A percentile compares a stretch with the other conserved stretches of the same genome.
phyloP scores from a whole-genome alignment of 2,329 filamentous ascomycete genomes.

The Phyllosticta citriasiana region DNA sequence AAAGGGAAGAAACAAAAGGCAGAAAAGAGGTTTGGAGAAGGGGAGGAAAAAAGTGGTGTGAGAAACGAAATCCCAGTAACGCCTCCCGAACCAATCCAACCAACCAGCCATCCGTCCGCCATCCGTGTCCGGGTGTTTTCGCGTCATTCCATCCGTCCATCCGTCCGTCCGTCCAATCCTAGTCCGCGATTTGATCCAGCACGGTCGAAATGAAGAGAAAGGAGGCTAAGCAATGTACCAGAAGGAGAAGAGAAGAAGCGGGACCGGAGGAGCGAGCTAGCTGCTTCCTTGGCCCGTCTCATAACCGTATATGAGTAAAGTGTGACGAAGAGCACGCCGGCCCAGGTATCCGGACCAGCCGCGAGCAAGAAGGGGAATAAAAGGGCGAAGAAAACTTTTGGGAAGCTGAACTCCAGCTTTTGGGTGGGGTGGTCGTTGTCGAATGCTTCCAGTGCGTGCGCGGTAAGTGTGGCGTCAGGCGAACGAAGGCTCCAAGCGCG shows the following conservation, averaged over 20 bases:
- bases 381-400: neutral
- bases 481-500: neutral
- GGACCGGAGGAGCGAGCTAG: neutral
- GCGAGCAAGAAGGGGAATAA: neutral
- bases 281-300: neutral
- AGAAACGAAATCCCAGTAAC: neutral
- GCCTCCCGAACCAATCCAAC: neutral
- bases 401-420: neutral
- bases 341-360: neutral
- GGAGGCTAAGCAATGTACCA: neutral
- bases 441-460: neutral
- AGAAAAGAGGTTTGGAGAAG: neutral
- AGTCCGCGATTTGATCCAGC: neutral
- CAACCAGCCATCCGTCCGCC: neutral
- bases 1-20: neutral
- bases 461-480: neutral
- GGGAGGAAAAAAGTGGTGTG: neutral
- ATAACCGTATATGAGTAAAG: neutral
- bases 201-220: neutral
- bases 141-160: neutral
- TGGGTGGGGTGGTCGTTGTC: neutral
- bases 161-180: neutral
- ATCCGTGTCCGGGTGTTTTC: neutral
- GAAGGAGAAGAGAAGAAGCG: neutral
- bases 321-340: neutral